Evolutionary conservation across 805 yeast species (phyloP).

Genomic region (Brettanomyces custersianus): DNA sequence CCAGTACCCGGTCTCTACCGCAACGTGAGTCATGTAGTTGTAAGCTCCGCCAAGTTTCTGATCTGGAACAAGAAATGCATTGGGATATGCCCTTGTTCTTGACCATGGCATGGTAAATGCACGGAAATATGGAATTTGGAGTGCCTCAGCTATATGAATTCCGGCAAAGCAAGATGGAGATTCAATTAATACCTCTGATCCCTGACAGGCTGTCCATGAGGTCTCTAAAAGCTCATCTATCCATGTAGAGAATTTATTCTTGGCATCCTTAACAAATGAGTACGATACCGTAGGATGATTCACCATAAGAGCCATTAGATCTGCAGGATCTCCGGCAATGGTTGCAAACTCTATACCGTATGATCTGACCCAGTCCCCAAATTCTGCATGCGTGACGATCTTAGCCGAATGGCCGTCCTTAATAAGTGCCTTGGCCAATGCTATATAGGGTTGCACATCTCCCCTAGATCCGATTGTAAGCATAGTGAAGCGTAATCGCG

Average conservation of each 20-base stretch:
- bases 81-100: conserved; percentile 89
- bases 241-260: conserved; percentile 74
- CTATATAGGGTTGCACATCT: conserved; percentile 94
- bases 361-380: conserved; percentile 59
- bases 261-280: conserved; percentile 75
- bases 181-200: conserved; percentile 75
- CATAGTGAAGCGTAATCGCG: conserved; percentile 51
- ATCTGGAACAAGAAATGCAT: conserved; percentile 92
- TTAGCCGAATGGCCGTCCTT: conserved; percentile 78
- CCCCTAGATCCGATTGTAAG: conserved; percentile 93
- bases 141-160: conserved; percentile 87
- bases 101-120: conserved; percentile 99
- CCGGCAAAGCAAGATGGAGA: conserved; percentile 98
- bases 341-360: conserved; percentile 63
- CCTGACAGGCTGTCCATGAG: conserved; percentile 85
- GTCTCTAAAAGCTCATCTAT: conserved; percentile 60
- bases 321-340: conserved; percentile 90
- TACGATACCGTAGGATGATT: conserved; percentile 83
- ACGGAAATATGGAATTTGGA: conserved; percentile 81
- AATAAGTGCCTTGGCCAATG: conserved; percentile 70
- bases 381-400: conserved; percentile 82
- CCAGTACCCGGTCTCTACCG: conserved; percentile 92
- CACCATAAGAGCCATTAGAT: conserved; percentile 87
- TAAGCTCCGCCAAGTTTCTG: conserved; percentile 89
- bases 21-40: conserved; percentile 84